Evolutionary conservation across 305 asterid genomes (phyloP).

Genomic region (Striga hermonthica): DNA sequence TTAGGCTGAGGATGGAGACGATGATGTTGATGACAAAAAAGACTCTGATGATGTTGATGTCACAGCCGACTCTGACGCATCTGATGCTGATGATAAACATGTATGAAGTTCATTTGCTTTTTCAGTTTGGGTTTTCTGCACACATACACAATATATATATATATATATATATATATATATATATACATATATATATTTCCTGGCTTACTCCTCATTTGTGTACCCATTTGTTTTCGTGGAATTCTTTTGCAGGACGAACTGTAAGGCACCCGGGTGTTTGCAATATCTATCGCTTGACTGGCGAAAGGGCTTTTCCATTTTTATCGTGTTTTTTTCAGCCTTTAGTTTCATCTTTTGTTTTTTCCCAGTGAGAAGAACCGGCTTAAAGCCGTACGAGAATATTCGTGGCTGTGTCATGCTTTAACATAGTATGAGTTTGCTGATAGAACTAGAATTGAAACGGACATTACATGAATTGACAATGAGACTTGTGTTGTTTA

Average conservation of each 20-base stretch:
- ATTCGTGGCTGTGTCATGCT: conserved; percentile 29
- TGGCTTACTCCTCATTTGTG: neutral
- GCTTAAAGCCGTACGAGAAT: conserved; percentile 35
- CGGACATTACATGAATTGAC: too few species aligned
- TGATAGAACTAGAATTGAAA: conserved; percentile 29
- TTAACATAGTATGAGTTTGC: conserved; percentile 30
- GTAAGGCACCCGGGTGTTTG: conserved; percentile 35
- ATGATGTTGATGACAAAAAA: conserved; percentile 33
- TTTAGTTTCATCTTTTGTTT: conserved; percentile 23
- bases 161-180: too few species aligned
- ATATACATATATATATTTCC: too few species aligned
- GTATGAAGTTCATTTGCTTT: conserved; percentile 38
- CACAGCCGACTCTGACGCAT: conserved; percentile 37
- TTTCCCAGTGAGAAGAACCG: conserved; percentile 26
- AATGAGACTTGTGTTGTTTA: too few species aligned
- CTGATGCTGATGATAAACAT: conserved; percentile 44
- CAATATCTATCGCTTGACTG: conserved; percentile 7
- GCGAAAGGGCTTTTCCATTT: conserved; percentile 19
- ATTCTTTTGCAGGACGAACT: conserved; percentile 64
- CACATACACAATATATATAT: too few species aligned
- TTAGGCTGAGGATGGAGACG: conserved; percentile 64
- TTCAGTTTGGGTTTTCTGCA: too few species aligned
- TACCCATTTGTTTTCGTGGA: neutral
- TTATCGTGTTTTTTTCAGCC: conserved; percentile 27
- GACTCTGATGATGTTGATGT: conserved; percentile 33